Evolutionary conservation across 1,284 basidiomycete genomes (phyloP), one percentile per base, ranked within the genome.

Genomic region (Moesziomyces globuligerus): DNA sequence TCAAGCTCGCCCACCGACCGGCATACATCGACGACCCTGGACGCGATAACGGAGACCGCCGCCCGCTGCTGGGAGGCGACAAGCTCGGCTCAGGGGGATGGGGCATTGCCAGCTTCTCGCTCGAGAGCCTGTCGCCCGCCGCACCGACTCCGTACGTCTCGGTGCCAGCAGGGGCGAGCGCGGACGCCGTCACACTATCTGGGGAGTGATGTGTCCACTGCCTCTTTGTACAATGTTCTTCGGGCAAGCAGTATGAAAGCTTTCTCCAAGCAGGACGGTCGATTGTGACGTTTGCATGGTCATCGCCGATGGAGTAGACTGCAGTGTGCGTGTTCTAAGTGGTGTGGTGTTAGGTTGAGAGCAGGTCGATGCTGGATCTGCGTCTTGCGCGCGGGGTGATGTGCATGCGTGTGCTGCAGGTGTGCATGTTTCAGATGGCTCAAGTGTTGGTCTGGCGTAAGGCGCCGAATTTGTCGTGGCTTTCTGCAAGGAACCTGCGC

Each of bases 21-120:
- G 48, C 53, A 3, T 68, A 55, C 46, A 62, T 72, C 26, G 28
- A 57, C 15, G 56, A 68, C 40, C 45, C 40, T 3, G 62, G 50
- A 1, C 47, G 37, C 18, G 65, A 44, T 7, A 36, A 50, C 15
- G 70, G 60, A 15, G 57, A 61, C 20, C 57, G 42, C 32, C 48
- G 71, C 23, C 66, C 74, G 6, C 62, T 76, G 25, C 53, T 76
- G 21, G 74, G 72, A 25, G 72, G 64, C 13, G 67, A 60, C 21
- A 68, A 60, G 48, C 50, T 72, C 4, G 74, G 74, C 10, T 67
- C 69, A 7, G 59, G 57, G 21, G 74, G 51, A 3, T 76, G 74
- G 74, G 74, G 72, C 15, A 21, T 76, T 18, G 68, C 74, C 7
- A 72, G 62, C 43, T 51, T 74, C 37, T 49, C 56, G n/a, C 24